Percentiles rank a stretch among this genome's conserved stretches.
Conservation (phyloP, 73 alveolate genomes). For the Paramecium primaurelia region DNA sequence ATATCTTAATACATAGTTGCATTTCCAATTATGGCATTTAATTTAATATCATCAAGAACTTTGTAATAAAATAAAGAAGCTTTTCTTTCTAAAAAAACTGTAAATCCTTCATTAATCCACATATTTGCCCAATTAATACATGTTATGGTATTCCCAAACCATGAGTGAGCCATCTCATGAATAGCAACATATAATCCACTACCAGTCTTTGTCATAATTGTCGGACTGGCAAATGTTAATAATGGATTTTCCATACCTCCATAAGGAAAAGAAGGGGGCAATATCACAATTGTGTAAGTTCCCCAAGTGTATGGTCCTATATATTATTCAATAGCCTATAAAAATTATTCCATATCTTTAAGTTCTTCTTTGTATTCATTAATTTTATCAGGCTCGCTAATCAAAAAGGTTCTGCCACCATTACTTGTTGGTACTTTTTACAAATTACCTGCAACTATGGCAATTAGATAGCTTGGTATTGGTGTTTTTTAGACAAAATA, state of each 20-base stretch:
- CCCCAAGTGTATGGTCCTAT: constrained; percentile 80
- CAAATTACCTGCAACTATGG: constrained; percentile 79
- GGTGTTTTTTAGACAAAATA: constrained; percentile 39
- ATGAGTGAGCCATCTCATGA: constrained; percentile 88
- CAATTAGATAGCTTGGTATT: constrained; percentile 74
- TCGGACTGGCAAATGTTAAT: constrained; percentile 82
- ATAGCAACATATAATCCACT: constrained; percentile 76
- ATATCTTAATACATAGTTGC: neutral
- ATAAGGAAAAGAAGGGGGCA: constrained; percentile 85
- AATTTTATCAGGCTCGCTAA: constrained; percentile 71
- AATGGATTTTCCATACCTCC: constrained; percentile 95
- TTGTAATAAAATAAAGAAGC: constrained; percentile 31
- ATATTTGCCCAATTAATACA: constrained; percentile 80
- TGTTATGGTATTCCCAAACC: constrained; percentile 85
- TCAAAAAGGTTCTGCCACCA: constrained; percentile 35
- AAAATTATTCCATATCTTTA: constrained; percentile 63
- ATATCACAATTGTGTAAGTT: constrained; percentile 69
- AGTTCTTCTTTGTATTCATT: constrained; percentile 61
- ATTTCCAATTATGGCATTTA: neutral
- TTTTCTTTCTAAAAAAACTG: constrained; percentile 73
- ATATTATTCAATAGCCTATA: constrained; percentile 66
- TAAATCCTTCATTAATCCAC: constrained; percentile 92
- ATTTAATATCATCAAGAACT: neutral
- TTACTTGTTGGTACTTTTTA: constrained; percentile 56
- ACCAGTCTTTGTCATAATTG: constrained; percentile 78